Evolutionary conservation across 2,329 filamentous ascomycete species (phyloP).

Genomic region (Colletotrichum shisoi): DNA sequence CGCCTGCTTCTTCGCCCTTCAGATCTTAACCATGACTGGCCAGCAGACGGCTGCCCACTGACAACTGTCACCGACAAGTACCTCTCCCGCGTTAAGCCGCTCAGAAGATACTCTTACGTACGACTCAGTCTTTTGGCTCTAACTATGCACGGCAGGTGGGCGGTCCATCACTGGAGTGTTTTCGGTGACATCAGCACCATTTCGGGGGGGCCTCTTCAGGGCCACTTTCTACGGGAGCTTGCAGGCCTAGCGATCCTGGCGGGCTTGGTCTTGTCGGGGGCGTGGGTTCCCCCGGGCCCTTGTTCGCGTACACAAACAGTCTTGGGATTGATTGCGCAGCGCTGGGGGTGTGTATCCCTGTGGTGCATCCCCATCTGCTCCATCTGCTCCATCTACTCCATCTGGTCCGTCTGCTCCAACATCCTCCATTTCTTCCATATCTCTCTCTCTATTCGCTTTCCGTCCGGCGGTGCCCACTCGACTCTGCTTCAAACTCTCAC

Average conservation of each 20-base stretch:
- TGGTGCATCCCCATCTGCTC: constrained; percentile 25
- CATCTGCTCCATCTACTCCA: constrained; percentile 33
- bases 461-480: constrained; percentile 22
- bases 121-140: constrained; percentile 16
- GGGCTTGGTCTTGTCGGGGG: constrained; percentile 37
- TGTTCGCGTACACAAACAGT: constrained; percentile 18
- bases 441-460: constrained; percentile 23
- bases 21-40: constrained; percentile 16
- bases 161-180: constrained; percentile 29
- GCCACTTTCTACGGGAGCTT: constrained; percentile 30
- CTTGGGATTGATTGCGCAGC: constrained; percentile 16
- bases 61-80: constrained; percentile 21
- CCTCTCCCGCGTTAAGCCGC: constrained; percentile 19
- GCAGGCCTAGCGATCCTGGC: constrained; percentile 35
- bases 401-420: constrained; percentile 29
- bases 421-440: constrained; percentile 24
- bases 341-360: constrained; percentile 24
- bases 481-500: constrained; percentile 24
- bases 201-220: constrained; percentile 27
- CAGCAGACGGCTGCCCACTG: constrained; percentile 9
- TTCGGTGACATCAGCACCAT: constrained; percentile 35
- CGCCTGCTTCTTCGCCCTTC: neutral
- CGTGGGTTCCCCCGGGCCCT: constrained; percentile 8
- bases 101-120: constrained; percentile 36
- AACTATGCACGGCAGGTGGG: constrained; percentile 27